These are phyloP conservation scores for Yamadazyma paraphyllophila DNA, from an alignment of 805 yeast genomes.

Conservation along the genomic window DNA sequence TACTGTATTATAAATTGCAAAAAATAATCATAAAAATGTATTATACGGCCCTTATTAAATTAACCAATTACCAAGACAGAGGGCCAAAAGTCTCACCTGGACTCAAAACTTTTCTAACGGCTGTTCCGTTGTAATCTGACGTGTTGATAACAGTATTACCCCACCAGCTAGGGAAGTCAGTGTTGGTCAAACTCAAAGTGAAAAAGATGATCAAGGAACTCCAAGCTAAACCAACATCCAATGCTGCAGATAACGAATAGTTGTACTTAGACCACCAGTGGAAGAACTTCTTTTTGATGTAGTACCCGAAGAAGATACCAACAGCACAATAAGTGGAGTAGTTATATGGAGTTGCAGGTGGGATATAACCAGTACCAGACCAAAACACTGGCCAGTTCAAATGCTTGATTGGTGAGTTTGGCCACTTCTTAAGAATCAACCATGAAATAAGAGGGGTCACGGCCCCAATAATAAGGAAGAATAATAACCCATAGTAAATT, in stretches of 20 bases:
- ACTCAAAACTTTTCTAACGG: slow-evolving; percentile 25
- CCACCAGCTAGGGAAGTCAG: slow-evolving; percentile 56
- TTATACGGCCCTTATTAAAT: no score
- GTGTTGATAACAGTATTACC: slow-evolving; percentile 49
- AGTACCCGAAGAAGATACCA: slow-evolving; percentile 34
- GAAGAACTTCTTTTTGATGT: slow-evolving; percentile 38
- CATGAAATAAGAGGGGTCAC: slow-evolving; percentile 35
- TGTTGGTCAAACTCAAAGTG: slow-evolving; percentile 19
- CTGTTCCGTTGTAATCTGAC: slow-evolving; percentile 31
- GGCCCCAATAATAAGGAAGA: slow-evolving; percentile 40
- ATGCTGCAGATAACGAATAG: slow-evolving; percentile 44
- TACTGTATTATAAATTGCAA: no score
- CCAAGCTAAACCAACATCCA: slow-evolving; percentile 45
- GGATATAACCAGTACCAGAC: slow-evolving; percentile 56
- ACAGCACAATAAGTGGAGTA: slow-evolving; percentile 51
- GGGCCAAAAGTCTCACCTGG: slow-evolving; percentile 51
- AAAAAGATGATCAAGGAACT: slow-evolving; percentile 39
- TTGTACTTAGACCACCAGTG: slow-evolving; percentile 41
- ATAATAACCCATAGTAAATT: slow-evolving; percentile 29
- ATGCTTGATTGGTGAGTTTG: slow-evolving; percentile 21
- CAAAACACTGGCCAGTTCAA: slow-evolving; percentile 32
- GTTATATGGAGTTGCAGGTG: slow-evolving; percentile 74
- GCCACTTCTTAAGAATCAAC: slow-evolving; percentile 42
- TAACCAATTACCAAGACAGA: slow-evolving; percentile 35
- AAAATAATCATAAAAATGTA: no score